phyloP scores from a whole-genome alignment of 2,329 filamentous ascomycete genomes.

The Didymella glomerata region DNA sequence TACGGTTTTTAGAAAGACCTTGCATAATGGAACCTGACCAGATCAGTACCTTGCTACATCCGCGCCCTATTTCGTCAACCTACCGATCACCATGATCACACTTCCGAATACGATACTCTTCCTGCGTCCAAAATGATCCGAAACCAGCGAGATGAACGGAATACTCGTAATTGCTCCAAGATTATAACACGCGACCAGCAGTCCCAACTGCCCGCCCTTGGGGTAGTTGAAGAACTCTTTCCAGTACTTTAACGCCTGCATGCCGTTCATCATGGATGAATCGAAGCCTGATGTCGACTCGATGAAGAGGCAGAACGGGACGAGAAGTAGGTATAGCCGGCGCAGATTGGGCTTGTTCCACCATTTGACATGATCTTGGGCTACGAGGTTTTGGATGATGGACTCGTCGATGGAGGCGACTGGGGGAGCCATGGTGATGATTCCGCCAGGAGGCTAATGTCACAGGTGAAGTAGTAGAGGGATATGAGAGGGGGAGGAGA shows the following conservation, averaged over 20 bases:
- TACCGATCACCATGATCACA: constrained; percentile 59
- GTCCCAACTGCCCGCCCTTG: constrained; percentile 59
- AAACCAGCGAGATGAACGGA: constrained; percentile 65
- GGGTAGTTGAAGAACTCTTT: constrained; percentile 58
- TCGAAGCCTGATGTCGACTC: constrained; percentile 70
- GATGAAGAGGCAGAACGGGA: constrained; percentile 69
- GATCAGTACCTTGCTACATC: neutral
- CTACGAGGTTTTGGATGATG: constrained; percentile 44
- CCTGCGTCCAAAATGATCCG: constrained; percentile 64
- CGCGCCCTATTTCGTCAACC: neutral
- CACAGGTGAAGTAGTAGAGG: neutral
- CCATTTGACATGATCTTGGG: constrained; percentile 58
- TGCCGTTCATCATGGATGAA: constrained; percentile 57
- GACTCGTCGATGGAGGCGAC: constrained; percentile 31
- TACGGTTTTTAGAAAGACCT: constrained; percentile 58
- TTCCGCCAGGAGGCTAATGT: too few species aligned
- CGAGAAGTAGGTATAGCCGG: constrained; percentile 64
- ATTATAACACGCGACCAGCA: constrained; percentile 67
- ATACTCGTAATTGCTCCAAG: constrained; percentile 67
- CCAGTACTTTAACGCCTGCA: constrained; percentile 51
- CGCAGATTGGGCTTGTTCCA: constrained; percentile 68
- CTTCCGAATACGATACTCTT: constrained; percentile 66
- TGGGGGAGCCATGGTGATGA: constrained; percentile 35
- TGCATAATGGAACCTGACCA: constrained; percentile 62
- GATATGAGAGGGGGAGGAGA: neutral